Evolutionary conservation across 176 grass and related monocot species (phyloP).

Genomic region (Oryza brachyantha): DNA sequence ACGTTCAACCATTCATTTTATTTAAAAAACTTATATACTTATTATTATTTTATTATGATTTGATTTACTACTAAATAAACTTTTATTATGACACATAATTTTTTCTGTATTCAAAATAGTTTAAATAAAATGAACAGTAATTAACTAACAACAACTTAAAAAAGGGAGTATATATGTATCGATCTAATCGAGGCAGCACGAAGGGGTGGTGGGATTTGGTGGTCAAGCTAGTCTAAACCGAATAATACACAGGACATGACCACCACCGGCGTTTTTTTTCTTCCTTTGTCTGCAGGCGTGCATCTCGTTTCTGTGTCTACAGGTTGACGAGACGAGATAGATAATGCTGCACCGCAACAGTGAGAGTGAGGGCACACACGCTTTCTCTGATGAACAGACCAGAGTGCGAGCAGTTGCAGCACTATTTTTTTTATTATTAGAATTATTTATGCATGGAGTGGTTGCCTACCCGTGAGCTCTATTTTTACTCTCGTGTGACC

Average conservation of each 20-base stretch:
- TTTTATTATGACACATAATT: too few relatives aligned
- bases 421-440: too few relatives aligned
- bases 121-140: too few relatives aligned
- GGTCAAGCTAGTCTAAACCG: background rate
- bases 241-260: background rate
- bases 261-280: background rate
- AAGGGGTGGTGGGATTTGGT: constrained; percentile 7
- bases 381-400: constrained; percentile 3
- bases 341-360: background rate
- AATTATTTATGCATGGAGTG: background rate
- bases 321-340: background rate
- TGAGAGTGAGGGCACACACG: background rate
- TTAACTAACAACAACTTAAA: too few relatives aligned
- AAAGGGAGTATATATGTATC: too few relatives aligned
- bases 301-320: background rate
- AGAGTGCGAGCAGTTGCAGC: background rate
- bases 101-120: too few relatives aligned
- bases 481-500: background rate
- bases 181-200: background rate
- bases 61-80: too few relatives aligned
- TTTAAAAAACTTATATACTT: too few relatives aligned
- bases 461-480: background rate
- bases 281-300: background rate
- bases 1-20: too few relatives aligned
- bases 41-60: too few relatives aligned